A percentile compares a stretch with the other conserved stretches of the same genome.
Evolutionary conservation across 148 eudicot genomes (phyloP).

Genomic region (Drosera capensis): DNA sequence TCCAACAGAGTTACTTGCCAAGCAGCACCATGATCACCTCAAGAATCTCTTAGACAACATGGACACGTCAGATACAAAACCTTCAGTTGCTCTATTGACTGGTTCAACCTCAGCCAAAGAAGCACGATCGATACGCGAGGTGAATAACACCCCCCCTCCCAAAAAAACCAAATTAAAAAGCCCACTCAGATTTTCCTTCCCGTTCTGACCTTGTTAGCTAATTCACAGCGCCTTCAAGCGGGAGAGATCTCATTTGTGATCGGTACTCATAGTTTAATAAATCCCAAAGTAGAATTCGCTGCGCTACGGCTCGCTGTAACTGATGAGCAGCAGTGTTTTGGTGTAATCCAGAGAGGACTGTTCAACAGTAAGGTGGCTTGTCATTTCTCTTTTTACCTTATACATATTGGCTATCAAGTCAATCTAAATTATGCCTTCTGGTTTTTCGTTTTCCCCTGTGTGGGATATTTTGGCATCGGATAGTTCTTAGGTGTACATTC

Average conservation of each 20-base stretch:
- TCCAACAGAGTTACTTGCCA: conserved; percentile 91
- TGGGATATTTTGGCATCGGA: not conserved
- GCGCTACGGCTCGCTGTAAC: conserved; percentile 78
- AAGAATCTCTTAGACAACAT: conserved; percentile 41
- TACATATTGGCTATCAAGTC: not conserved
- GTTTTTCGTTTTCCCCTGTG: not conserved
- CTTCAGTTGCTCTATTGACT: conserved; percentile 65
- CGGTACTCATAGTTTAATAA: conserved; percentile 89
- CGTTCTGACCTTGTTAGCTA: conserved; percentile 7
- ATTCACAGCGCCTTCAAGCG: conserved; percentile 59
- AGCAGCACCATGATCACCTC: conserved; percentile 74
- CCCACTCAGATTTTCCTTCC: not conserved
- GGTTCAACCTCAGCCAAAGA: conserved; percentile 83
- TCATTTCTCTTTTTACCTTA: no score
- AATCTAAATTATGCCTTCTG: not conserved
- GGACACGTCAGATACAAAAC: conserved; percentile 28
- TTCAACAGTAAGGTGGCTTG: conserved; percentile 97
- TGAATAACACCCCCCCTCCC: conserved; percentile 11
- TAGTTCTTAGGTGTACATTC: not conserved
- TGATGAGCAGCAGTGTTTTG: conserved; percentile 96
- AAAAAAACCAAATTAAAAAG: no score
- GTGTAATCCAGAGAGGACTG: conserved; percentile 90
- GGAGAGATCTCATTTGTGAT: conserved; percentile 77
- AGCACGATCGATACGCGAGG: conserved; percentile 66
- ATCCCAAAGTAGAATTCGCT: conserved; percentile 68